Conservation (phyloP, 2,329 filamentous ascomycete genomes). For the Monosporascus sp. region DNA sequence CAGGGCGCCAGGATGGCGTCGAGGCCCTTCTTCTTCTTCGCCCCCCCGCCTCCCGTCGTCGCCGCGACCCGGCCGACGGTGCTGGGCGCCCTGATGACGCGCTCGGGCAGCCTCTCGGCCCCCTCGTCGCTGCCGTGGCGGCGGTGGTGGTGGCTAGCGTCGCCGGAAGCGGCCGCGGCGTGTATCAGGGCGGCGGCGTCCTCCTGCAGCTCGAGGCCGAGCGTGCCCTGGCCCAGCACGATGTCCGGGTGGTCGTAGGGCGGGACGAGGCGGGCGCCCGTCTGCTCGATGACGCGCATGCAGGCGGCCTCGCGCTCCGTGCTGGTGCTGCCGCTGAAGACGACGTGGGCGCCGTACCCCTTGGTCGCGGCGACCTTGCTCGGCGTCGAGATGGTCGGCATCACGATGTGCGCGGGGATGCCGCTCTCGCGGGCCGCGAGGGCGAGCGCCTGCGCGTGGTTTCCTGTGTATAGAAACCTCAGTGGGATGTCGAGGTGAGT, state of each 20-base stretch:
- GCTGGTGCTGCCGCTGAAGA: slow-evolving; percentile 77
- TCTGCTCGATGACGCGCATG: slow-evolving; percentile 60
- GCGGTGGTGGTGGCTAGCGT: slow-evolving; percentile 3
- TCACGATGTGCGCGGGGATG: slow-evolving; percentile 82
- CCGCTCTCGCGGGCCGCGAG: slow-evolving; percentile 70
- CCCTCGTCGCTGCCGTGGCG: slow-evolving; percentile 2
- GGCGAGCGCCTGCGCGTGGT: slow-evolving; percentile 89
- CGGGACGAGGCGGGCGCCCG: slow-evolving; percentile 74
- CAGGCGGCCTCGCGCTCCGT: slow-evolving; percentile 77
- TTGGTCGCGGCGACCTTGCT: slow-evolving; percentile 81
- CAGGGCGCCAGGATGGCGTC: slow-evolving; percentile 77
- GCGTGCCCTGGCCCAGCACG: slow-evolving; percentile 88
- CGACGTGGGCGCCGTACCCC: slow-evolving; percentile 69
- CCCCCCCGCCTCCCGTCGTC: slow-evolving; percentile 3
- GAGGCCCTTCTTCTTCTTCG: slow-evolving; percentile 33
- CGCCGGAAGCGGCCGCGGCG: slow-evolving; percentile 17
- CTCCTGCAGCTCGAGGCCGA: slow-evolving; percentile 73
- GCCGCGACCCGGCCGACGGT: slow-evolving; percentile 4
- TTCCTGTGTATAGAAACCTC: slow-evolving; percentile 50
- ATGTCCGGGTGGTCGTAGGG: slow-evolving; percentile 93
- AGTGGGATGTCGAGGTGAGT: too few relatives aligned
- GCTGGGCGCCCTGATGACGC: slow-evolving; percentile 5
- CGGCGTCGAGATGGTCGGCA: slow-evolving; percentile 81
- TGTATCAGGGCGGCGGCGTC: slow-evolving; percentile 58
- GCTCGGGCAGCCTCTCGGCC: slow-evolving; percentile 12